Base-by-base conservation (phyloP, 179 eudicot genomes). In the Beta lomatogona region DNA sequence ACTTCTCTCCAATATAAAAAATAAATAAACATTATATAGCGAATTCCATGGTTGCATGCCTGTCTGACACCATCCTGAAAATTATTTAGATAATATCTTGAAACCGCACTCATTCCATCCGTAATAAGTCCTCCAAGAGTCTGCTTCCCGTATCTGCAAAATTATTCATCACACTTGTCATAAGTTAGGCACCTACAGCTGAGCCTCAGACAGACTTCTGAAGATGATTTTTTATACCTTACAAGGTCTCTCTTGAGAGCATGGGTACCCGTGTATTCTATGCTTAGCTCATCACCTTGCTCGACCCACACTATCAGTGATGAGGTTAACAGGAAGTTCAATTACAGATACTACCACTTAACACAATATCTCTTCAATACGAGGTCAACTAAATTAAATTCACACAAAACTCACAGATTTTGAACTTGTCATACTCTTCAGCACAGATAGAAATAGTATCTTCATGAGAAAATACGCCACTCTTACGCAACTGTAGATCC, bases 241-340 rank as follows among this genome's bases (percentile, higher is more conserved):
- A 94, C 97, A 75, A 95, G 92, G 87, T 95, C 99, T 79, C 99
- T 82, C 87, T 95, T 95, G 81, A 94, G 90, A 48, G 99, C 99
- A 86, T 91, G 91, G 52, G 98, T 94, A 71, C 99, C 98, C 53
- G 97, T 86, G 85, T 95, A 95, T 85, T 91, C 97, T 18, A 94
- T 89, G 90, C 99, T 95, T 83, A 95, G 83, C 88, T 94, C 98
- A 85, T 95, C 99, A 28, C 99, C 99, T 60, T 92, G 98, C 69
- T 94, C 92, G 85, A 90, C 93, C 99, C 99, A 95, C 83, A 92
- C 99, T 95, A 82, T 71, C 78, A 91, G 88, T 88, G 79, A 69
- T 70, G 88, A 25, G 83, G 85, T 77, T 60, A 66, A 77, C 1
- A 82, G 58, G 19, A 75, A 54, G 11, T 76, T 79, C 74, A 83